A percentile compares a stretch with the other conserved stretches of the same genome.
phyloP scores from a whole-genome alignment of 306 rosid species.

The Castanopsis chinensis region DNA sequence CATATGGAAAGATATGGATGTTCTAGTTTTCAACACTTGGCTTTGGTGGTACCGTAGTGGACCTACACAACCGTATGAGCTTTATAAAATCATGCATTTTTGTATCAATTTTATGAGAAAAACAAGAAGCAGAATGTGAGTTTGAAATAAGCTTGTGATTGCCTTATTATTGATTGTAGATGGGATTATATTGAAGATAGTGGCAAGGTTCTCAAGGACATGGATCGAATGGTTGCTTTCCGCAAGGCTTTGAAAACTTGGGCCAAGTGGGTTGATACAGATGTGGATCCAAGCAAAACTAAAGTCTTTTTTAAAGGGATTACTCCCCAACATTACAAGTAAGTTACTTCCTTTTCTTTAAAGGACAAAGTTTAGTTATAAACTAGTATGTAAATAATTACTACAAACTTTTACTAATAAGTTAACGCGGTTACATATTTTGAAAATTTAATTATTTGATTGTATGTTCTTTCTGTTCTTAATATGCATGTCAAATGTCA shows the following conservation, averaged over 20 bases:
- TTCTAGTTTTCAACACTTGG: conserved; percentile 73
- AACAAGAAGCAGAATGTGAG: not conserved
- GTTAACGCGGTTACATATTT: too few relatives aligned
- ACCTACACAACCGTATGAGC: conserved; percentile 55
- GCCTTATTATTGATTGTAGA: conserved; percentile 29
- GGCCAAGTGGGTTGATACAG: conserved; percentile 56
- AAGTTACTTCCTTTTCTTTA: not conserved
- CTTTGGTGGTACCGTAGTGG: conserved; percentile 80
- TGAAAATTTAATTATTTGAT: too few relatives aligned
- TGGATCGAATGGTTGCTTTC: too few relatives aligned
- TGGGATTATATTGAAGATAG: not conserved
- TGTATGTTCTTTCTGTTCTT: too few relatives aligned
- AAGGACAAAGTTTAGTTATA: not conserved
- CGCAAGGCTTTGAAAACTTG: too few relatives aligned
- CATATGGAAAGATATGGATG: too few relatives aligned
- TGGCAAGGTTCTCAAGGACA: too few relatives aligned
- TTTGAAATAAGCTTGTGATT: not conserved
- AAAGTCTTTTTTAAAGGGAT: conserved; percentile 63
- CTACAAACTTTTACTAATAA: too few relatives aligned
- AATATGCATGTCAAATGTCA: too few relatives aligned
- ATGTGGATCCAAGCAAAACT: conserved; percentile 45
- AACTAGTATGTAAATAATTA: too few relatives aligned
- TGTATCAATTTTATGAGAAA: not conserved
- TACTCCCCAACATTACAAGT: conserved; percentile 70
- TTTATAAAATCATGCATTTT: not conserved